phyloP scores from a whole-genome alignment of 495 filamentous ascomycete genomes.

The Durotheca rogersii region DNA sequence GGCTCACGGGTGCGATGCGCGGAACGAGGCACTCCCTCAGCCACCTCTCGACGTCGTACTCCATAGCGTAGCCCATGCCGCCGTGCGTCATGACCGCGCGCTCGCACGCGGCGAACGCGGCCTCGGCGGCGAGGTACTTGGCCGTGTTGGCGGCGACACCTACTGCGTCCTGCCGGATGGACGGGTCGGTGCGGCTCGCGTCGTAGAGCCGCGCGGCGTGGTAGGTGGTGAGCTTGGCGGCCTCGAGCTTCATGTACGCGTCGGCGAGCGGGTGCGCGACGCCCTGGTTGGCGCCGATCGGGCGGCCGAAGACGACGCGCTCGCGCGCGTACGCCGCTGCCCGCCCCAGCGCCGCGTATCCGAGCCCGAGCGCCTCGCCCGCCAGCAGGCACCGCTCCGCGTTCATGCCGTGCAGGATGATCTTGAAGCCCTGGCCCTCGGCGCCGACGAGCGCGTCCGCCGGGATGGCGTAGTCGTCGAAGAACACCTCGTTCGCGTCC shows the following conservation, averaged over 20 bases:
- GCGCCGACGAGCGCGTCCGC: conserved; percentile 62
- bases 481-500: conserved; percentile 85
- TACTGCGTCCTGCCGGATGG: conserved; percentile 60
- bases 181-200: conserved; percentile 51
- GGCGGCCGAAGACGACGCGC: conserved; percentile 66
- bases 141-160: conserved; percentile 74
- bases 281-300: conserved; percentile 74
- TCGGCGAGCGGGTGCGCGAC: conserved; percentile 74
- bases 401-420: conserved; percentile 81
- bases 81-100: conserved; percentile 65
- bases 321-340: conserved; percentile 68
- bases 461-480: conserved; percentile 68
- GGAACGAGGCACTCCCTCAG: conserved; percentile 73
- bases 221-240: conserved; percentile 75
- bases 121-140: conserved; percentile 79
- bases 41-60: conserved; percentile 79
- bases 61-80: conserved; percentile 76
- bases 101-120: conserved; percentile 74
- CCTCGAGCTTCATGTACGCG: conserved; percentile 77
- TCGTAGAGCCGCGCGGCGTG: conserved; percentile 76
- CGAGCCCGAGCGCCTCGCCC: conserved; percentile 75
- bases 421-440: conserved; percentile 73
- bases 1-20: conserved; percentile 70
- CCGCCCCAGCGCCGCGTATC: conserved; percentile 67
- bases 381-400: conserved; percentile 76